These are phyloP conservation scores for Astrephomene gubernaculifera DNA, from an alignment of 139 green algal species.

Conservation along the genomic window DNA sequence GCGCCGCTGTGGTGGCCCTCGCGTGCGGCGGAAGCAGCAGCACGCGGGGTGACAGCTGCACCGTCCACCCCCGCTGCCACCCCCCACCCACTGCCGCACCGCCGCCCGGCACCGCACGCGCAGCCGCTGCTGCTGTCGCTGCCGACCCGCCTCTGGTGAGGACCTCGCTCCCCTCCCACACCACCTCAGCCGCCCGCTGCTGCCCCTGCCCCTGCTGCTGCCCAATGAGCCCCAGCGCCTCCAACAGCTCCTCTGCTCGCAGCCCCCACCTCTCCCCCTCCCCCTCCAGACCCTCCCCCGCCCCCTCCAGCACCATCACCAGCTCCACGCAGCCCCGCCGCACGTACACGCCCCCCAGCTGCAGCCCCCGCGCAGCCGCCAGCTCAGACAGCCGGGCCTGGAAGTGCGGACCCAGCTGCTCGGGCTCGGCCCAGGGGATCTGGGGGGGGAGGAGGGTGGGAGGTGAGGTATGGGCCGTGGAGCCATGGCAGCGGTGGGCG, in stretches of 20 bases:
- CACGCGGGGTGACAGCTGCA: background rate
- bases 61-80: too few relatives aligned
- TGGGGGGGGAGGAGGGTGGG: too few relatives aligned
- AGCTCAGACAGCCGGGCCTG: background rate
- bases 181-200: too few relatives aligned
- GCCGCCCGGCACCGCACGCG: too few relatives aligned
- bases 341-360: background rate
- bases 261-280: background rate
- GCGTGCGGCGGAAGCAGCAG: background rate
- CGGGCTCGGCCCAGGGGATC: slow-evolving; percentile 5
- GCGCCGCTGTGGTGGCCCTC: background rate
- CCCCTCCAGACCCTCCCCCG: background rate
- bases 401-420: background rate
- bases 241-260: background rate
- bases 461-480: too few relatives aligned
- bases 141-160: too few relatives aligned
- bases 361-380: background rate
- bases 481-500: too few relatives aligned
- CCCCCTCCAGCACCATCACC: background rate
- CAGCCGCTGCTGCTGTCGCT: too few relatives aligned
- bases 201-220: too few relatives aligned
- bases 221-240: slow-evolving; percentile 1
- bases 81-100: too few relatives aligned
- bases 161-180: too few relatives aligned
- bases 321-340: slow-evolving; percentile 7